Evolutionary conservation across 208 protist genomes (phyloP), one percentile per base, ranked within the genome.

Genomic region (Wallacemonas rigidus): DNA sequence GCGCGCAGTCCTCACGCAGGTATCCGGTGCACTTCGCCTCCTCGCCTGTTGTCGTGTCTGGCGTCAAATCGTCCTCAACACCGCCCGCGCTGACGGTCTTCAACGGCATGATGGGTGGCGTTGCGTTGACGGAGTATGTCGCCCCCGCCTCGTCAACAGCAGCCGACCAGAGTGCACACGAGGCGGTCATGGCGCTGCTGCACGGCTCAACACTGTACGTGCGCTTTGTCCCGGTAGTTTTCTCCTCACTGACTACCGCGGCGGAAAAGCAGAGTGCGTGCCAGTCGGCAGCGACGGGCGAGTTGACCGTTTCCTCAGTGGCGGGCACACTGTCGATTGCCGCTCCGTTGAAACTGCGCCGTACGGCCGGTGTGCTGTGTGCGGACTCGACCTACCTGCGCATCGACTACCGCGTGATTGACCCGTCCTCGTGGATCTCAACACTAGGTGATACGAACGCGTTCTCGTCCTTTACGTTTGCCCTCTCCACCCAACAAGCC

Each of bases 321-420:
- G 74, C 54, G 26, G 72, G 82, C n/a, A 44, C 75, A n/a, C 74
- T 89, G 47, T 62, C 72, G 38, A 44, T 92, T 3, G 64, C 75
- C 35, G 75, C 60, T 51, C 79, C 82, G 9, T 45, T 89, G 8
- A 63, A 68, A 55, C 72, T 89, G 6, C 75, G 68, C 38, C 54
- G 82, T 55, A 26, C 75, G 3, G 68, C 64, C 9, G 88, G 88
- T 55, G 75, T 93, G 44, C 54, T 93, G 35, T 93, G 88, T 67
- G 67, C 76, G 5, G 73, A 73, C 9, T 54, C 40, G 2, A 60
- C 69, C 50, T 93, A 93, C 75, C 67, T 90, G 54, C 79, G 82
- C 35, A 68, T 93, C 14, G 85, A 93, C 74, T 93, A 93, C 72
- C 48, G 61, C 36, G 71, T 90, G 17, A 50, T 84, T 39, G 77